These are phyloP conservation scores for Penicillium polonicum DNA, from an alignment of 2,329 filamentous ascomycete genomes.

Conservation along the genomic window DNA sequence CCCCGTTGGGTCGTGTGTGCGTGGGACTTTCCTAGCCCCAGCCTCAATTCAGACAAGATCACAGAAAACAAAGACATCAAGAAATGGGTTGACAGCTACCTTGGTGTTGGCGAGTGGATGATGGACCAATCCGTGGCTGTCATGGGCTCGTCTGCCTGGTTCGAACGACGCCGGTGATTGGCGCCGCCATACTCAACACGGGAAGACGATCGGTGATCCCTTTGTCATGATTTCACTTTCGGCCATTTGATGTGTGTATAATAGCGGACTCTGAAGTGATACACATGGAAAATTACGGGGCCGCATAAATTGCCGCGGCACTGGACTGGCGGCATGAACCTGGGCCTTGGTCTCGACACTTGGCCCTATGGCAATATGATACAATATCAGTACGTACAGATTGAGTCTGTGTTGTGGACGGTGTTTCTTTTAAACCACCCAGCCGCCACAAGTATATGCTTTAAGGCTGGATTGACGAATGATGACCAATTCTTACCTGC, in stretches of 20 bases:
- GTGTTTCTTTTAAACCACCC: background rate
- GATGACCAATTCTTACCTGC: slow-evolving; percentile 19
- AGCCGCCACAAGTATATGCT: background rate
- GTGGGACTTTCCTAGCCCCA: slow-evolving; percentile 51
- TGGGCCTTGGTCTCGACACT: background rate
- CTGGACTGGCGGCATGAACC: background rate
- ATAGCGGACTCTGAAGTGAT: background rate
- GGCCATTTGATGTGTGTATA: slow-evolving; percentile 4
- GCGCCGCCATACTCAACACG: background rate
- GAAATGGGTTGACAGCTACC: slow-evolving; percentile 89
- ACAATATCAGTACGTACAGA: slow-evolving; percentile 6
- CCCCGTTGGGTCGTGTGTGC: slow-evolving; percentile 31
- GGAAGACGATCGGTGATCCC: background rate
- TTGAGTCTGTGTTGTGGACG: background rate
- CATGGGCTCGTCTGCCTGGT: slow-evolving; percentile 82
- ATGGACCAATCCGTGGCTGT: slow-evolving; percentile 97
- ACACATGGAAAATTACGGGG: background rate
- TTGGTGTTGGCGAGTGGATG: slow-evolving; percentile 93
- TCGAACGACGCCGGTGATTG: slow-evolving; percentile 78
- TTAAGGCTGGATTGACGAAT: slow-evolving; percentile 19
- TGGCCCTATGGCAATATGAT: background rate
- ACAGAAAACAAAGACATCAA: slow-evolving; percentile 79
- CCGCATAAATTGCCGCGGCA: background rate
- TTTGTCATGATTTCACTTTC: slow-evolving; percentile 9
- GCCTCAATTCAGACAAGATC: slow-evolving; percentile 83